These are phyloP conservation scores for Phytophthora tubulina DNA, from an alignment of 352 stramenopile genomes.

Conservation along the genomic window DNA sequence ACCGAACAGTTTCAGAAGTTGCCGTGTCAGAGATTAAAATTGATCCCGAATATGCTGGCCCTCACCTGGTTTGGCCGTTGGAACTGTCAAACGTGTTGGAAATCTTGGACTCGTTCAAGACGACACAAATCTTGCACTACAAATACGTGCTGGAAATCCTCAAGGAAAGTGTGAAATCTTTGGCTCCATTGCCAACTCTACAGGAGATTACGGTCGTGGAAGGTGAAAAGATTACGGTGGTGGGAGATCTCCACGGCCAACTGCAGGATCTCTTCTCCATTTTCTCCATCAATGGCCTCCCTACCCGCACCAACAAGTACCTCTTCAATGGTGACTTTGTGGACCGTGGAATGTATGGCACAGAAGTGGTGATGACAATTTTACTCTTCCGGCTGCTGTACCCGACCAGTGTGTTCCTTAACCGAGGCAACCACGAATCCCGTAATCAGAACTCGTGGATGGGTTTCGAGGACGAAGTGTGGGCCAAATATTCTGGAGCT, in stretches of 20 bases:
- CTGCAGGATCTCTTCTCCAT: constrained; percentile 96
- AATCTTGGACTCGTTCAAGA: constrained; percentile 94
- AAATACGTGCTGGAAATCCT: constrained; percentile 93
- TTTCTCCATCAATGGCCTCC: constrained; percentile 94
- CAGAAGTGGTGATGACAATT: constrained; percentile 87
- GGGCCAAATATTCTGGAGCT: constrained; percentile 80
- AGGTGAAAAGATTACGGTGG: constrained; percentile 92
- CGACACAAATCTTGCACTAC: constrained; percentile 86
- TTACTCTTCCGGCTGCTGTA: constrained; percentile 84
- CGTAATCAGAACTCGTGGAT: constrained; percentile 95
- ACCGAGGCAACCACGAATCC: constrained; percentile 97
- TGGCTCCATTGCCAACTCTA: constrained; percentile 77
- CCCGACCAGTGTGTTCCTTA: constrained; percentile 90
- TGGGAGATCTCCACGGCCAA: constrained; percentile 95
- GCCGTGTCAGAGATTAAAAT: constrained; percentile 63
- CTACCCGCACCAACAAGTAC: constrained; percentile 93
- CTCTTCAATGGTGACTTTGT: constrained; percentile 98
- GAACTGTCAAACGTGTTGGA: constrained; percentile 86
- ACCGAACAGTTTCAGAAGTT: constrained; percentile 67
- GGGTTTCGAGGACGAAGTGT: constrained; percentile 93
- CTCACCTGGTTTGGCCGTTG: constrained; percentile 87
- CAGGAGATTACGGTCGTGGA: constrained; percentile 89
- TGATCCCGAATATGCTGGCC: constrained; percentile 74
- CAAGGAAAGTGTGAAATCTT: constrained; percentile 66
- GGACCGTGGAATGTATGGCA: constrained; percentile 91